A percentile compares a stretch with the other conserved stretches of the same genome.
Evolutionary conservation across 2,329 filamentous ascomycete genomes (phyloP).

Genomic region (Xylaria sp.): DNA sequence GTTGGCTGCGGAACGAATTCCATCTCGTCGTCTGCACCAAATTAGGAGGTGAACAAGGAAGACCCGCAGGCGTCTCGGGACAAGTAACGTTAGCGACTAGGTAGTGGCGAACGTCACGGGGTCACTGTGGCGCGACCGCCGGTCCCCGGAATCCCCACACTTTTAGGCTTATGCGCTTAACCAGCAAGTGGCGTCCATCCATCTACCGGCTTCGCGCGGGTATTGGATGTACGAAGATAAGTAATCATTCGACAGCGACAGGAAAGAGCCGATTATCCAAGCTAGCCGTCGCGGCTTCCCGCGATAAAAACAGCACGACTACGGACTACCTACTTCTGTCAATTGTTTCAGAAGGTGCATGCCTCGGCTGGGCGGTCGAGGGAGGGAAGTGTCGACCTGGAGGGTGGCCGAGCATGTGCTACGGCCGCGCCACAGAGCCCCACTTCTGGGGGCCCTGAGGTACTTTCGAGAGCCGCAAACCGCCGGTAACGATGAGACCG

Average conservation of each 20-base stretch:
- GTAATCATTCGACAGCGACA: too few relatives aligned
- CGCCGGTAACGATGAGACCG: not conserved
- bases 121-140: too few relatives aligned
- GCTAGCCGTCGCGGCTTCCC: not conserved
- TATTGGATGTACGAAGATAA: too few relatives aligned
- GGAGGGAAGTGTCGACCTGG: not conserved
- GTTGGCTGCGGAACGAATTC: not conserved
- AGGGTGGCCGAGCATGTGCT: not conserved
- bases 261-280: too few relatives aligned
- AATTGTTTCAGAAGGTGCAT: not conserved
- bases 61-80: too few relatives aligned
- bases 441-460: not conserved
- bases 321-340: not conserved
- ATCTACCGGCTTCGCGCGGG: too few relatives aligned
- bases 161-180: too few relatives aligned
- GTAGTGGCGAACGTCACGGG: not conserved
- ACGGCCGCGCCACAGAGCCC: not conserved
- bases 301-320: not conserved
- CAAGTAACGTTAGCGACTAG: not conserved
- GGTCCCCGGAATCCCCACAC: too few relatives aligned
- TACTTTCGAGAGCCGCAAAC: not conserved
- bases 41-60: not conserved
- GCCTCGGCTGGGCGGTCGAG: not conserved
- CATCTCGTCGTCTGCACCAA: not conserved
- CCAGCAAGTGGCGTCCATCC: too few relatives aligned